A percentile compares a stretch with the other conserved stretches of the same genome.
These are phyloP conservation scores for Prototheca wickerhamii DNA, from an alignment of 163 green algal species.

Conservation along the genomic window DNA sequence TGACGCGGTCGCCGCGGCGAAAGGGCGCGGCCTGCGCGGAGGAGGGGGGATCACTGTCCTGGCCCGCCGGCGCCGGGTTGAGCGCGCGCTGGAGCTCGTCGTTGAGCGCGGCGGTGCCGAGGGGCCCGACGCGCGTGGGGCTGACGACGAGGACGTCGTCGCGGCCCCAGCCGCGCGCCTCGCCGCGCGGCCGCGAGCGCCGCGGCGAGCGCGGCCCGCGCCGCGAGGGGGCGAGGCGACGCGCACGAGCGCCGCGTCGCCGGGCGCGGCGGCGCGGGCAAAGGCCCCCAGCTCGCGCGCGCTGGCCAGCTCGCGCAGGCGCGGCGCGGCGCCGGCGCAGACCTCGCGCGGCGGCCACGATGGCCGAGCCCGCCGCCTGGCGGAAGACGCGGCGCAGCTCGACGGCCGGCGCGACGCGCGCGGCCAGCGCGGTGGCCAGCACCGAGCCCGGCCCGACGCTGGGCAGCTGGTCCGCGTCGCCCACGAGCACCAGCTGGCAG, in stretches of 20 bases:
- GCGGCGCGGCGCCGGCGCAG: conserved; percentile 32
- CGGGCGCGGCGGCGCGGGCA: neutral
- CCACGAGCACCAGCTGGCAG: conserved; percentile 66
- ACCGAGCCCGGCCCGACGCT: conserved; percentile 50
- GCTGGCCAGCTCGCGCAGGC: conserved; percentile 4
- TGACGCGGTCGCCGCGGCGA: conserved; percentile 46
- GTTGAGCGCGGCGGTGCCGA: conserved; percentile 45
- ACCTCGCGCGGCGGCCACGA: conserved; percentile 49
- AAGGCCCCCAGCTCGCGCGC: neutral
- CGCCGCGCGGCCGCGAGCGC: neutral
- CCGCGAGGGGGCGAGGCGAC: neutral
- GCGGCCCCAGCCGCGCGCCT: neutral
- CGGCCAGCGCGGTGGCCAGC: conserved; percentile 48
- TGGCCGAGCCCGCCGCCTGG: conserved; percentile 33
- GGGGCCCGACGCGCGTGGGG: conserved; percentile 41
- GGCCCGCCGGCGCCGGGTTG: conserved; percentile 50
- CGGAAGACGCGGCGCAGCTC: conserved; percentile 53
- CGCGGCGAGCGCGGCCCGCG: neutral
- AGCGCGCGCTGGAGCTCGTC: conserved; percentile 48
- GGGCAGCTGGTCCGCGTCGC: conserved; percentile 80
- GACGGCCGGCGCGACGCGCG: conserved; percentile 46
- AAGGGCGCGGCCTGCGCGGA: no score
- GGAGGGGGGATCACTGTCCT: no score
- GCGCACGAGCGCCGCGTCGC: conserved; percentile 12
- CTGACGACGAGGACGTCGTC: conserved; percentile 51